Conservation (phyloP, 2,329 filamentous ascomycete genomes). For the Capronia americana region DNA sequence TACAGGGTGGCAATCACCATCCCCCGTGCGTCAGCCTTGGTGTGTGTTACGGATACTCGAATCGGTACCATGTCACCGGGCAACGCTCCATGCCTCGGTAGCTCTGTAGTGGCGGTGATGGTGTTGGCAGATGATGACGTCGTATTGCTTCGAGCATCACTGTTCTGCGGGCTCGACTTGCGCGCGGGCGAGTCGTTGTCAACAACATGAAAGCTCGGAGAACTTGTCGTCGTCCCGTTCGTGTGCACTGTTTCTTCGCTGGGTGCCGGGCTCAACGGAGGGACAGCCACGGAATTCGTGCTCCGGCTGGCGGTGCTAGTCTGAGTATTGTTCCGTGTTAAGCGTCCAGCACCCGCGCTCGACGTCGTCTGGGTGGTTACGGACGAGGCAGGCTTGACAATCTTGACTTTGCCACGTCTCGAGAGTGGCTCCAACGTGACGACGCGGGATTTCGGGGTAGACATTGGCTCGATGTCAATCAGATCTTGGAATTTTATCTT, state of each 20-base stretch:
- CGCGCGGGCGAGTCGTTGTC: slow-evolving; percentile 50
- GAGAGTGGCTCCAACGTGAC: slow-evolving; percentile 88
- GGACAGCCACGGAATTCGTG: slow-evolving; percentile 44
- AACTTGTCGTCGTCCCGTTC: slow-evolving; percentile 67
- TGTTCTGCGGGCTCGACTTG: slow-evolving; percentile 46
- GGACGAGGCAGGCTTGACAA: slow-evolving; percentile 54
- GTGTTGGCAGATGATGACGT: slow-evolving; percentile 71
- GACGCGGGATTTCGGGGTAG: slow-evolving; percentile 75
- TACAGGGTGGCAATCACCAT: slow-evolving; percentile 93
- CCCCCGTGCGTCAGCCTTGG: slow-evolving; percentile 80
- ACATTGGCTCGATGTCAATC: slow-evolving; percentile 80
- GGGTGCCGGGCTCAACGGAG: slow-evolving; percentile 57
- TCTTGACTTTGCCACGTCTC: slow-evolving; percentile 69
- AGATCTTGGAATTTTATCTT: slow-evolving; percentile 80
- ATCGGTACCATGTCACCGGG: slow-evolving; percentile 84
- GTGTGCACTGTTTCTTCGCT: slow-evolving; percentile 77
- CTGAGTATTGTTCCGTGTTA: slow-evolving; percentile 45
- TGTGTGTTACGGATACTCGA: slow-evolving; percentile 82
- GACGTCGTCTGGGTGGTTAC: slow-evolving; percentile 53
- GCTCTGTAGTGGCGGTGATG: slow-evolving; percentile 84
- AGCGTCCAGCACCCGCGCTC: slow-evolving; percentile 49
- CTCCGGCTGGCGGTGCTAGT: slow-evolving; percentile 37
- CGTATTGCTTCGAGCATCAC: slow-evolving; percentile 58
- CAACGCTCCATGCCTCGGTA: slow-evolving; percentile 81
- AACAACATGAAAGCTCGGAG: slow-evolving; percentile 62